These are phyloP conservation scores for Wickerhamomyces sp. DNA, from an alignment of 1,139 yeast genomes.

Conservation along the genomic window DNA sequence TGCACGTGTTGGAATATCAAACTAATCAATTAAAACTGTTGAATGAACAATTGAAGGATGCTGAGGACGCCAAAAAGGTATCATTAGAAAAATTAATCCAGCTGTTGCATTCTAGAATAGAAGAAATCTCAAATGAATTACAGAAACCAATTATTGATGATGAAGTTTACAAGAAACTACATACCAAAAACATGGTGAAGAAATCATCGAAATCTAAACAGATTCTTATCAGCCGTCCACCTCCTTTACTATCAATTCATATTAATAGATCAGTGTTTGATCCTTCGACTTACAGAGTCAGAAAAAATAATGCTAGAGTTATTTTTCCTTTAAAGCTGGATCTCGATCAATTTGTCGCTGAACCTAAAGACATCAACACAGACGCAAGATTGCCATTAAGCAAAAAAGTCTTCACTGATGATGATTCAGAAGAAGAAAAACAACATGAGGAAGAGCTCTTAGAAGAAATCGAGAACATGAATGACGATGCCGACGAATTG, in stretches of 20 bases:
- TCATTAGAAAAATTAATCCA: slow-evolving; percentile 35
- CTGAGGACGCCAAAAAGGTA: slow-evolving; percentile 20
- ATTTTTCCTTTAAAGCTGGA: slow-evolving; percentile 66
- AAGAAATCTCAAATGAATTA: slow-evolving; percentile 55
- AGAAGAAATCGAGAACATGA: neutral
- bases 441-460: slow-evolving; percentile 3
- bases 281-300: slow-evolving; percentile 74
- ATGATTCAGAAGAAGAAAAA: slow-evolving; percentile 11
- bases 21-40: slow-evolving; percentile 35
- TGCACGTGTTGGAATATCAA: slow-evolving; percentile 53
- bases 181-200: slow-evolving; percentile 70
- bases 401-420: slow-evolving; percentile 38
- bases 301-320: slow-evolving; percentile 82
- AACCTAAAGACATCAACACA: slow-evolving; percentile 63
- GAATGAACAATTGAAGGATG: slow-evolving; percentile 10
- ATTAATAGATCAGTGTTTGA: slow-evolving; percentile 92
- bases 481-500: neutral
- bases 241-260: slow-evolving; percentile 79
- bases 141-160: slow-evolving; percentile 69
- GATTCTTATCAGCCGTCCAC: slow-evolving; percentile 73
- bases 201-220: slow-evolving; percentile 83
- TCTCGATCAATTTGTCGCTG: slow-evolving; percentile 65
- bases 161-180: slow-evolving; percentile 67
- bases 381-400: slow-evolving; percentile 79
- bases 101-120: slow-evolving; percentile 48